A percentile compares a stretch with the other conserved stretches of the same genome.
Conservation (phyloP, 1,284 basidiomycete species). For the Moniliophthora roreri region DNA sequence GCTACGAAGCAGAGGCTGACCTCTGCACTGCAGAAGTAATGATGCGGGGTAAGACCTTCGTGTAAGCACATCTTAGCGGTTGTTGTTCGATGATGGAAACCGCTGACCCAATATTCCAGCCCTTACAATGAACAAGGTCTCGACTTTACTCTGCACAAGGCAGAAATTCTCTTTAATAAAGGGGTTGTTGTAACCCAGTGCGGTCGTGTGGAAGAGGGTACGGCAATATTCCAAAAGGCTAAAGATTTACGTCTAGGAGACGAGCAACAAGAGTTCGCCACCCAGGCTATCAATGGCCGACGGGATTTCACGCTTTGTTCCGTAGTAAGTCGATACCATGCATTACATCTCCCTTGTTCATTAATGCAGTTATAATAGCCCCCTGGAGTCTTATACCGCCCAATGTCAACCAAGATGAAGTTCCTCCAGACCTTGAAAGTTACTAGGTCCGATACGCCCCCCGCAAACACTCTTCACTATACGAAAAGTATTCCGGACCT, state of each 20-base stretch:
- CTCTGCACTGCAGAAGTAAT: constrained; percentile 58
- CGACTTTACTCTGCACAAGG: constrained; percentile 55
- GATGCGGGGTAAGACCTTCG: constrained; percentile 53
- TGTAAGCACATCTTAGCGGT: constrained; percentile 31
- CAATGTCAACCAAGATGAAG: constrained; percentile 12
- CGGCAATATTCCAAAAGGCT: constrained; percentile 47
- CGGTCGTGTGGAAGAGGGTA: constrained; percentile 39
- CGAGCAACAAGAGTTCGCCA: constrained; percentile 60
- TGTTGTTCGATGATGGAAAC: not conserved
- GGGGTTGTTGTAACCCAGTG: constrained; percentile 42
- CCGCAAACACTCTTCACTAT: not conserved
- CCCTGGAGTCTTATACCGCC: constrained; percentile 16
- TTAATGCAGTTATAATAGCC: constrained; percentile 9
- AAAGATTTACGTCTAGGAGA: constrained; percentile 44
- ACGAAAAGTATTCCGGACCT: not conserved
- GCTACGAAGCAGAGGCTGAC: constrained; percentile 50
- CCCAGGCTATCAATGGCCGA: constrained; percentile 49
- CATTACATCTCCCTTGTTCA: not conserved
- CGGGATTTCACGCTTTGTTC: constrained; percentile 31
- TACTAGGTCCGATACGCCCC: not conserved
- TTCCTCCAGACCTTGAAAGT: constrained; percentile 9
- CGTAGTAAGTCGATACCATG: constrained; percentile 10
- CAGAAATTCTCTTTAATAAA: constrained; percentile 64
- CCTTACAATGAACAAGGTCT: constrained; percentile 63
- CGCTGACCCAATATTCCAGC: constrained; percentile 22